Base-by-base conservation (phyloP, 2,329 filamentous ascomycete genomes). In the Aspergillus piperis region DNA sequence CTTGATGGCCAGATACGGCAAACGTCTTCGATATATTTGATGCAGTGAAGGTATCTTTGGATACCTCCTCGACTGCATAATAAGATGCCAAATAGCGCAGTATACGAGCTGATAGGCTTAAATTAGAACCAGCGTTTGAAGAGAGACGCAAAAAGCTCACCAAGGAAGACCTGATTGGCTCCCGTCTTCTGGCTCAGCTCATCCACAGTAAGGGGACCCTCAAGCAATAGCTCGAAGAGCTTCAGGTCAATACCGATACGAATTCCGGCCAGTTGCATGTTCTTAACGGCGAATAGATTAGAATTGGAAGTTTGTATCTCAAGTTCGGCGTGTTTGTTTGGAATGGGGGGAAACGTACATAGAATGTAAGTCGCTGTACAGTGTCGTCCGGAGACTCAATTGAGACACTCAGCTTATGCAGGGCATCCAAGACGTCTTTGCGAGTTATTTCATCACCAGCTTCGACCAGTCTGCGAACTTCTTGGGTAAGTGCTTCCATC, bases 21-120 rank as follows among this genome's bases (percentile, higher is more conserved):
- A 69, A 51, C 1, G 62, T 36, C 3, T 60, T 30, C 2, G 68
- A 68, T 11, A 61, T 36, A 1, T 21, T 54, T 23, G 58, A 64
- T 8, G 64, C 64, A 3, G 51, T 42, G 15, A 68, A 70, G 11
- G 62, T 44, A 13, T 71, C 63, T 7, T 32, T 21, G 8, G 8
- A 54, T 2, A 56, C 48, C 32, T 70, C 64, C 10, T 54, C 58
- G 39, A 70, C 59, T 2, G 66, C 52, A 8, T 61, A 53, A 13
- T 50, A 61, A 2, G 68, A 67, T 1, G 68, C 66, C 15, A 72
- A 54, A 36, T 71, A 70, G 41, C 72, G 70, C 21, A 71, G 61
- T 13, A 74, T 15, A n/a, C 68, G 61, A 42, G 61, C 68, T 70
- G 53, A 8, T 5, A 32, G 30, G 30, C 30, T 32, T 11, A 11